Evolutionary conservation across 306 rosid species (phyloP).

Genomic region (Potentilla sterilis): DNA sequence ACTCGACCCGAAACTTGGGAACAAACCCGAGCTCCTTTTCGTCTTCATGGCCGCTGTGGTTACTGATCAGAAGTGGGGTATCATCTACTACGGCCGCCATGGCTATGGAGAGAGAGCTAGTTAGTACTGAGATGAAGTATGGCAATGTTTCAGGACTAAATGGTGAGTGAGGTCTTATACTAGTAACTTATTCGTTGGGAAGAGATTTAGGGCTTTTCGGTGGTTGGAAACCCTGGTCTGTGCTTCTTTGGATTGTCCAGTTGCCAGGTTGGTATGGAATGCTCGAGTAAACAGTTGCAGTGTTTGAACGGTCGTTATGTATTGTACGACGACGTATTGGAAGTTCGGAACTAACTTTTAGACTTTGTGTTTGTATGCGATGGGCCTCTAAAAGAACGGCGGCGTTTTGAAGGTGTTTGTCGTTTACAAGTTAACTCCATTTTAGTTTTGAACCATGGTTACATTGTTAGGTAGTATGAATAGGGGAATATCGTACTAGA

Average conservation of each 20-base stretch:
- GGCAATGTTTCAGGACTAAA: not conserved
- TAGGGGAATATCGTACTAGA: not conserved
- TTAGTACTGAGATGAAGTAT: not conserved
- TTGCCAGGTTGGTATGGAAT: not conserved
- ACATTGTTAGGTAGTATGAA: not conserved
- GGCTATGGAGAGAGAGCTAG: not conserved
- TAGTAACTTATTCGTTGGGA: not conserved
- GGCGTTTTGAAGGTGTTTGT: not conserved
- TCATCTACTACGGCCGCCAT: conserved; percentile 21
- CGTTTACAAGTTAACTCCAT: not conserved
- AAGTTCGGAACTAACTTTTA: not conserved
- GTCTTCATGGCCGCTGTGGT: conserved; percentile 24
- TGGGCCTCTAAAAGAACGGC: no score
- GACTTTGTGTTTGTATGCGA: not conserved
- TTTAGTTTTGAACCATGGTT: not conserved
- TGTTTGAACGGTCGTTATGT: not conserved
- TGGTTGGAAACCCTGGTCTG: not conserved
- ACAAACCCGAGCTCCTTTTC: conserved; percentile 19
- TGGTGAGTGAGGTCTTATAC: not conserved
- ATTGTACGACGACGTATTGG: not conserved
- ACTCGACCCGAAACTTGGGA: conserved; percentile 29
- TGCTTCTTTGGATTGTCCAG: not conserved
- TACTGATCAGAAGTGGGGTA: conserved; percentile 33
- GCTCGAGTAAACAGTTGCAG: not conserved
- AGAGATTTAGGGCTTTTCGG: conserved; percentile 13